A percentile compares a stretch with the other conserved stretches of the same genome.
Evolutionary conservation across 352 stramenopile genomes (phyloP).

Genomic region (Pythium scleroteichum): DNA sequence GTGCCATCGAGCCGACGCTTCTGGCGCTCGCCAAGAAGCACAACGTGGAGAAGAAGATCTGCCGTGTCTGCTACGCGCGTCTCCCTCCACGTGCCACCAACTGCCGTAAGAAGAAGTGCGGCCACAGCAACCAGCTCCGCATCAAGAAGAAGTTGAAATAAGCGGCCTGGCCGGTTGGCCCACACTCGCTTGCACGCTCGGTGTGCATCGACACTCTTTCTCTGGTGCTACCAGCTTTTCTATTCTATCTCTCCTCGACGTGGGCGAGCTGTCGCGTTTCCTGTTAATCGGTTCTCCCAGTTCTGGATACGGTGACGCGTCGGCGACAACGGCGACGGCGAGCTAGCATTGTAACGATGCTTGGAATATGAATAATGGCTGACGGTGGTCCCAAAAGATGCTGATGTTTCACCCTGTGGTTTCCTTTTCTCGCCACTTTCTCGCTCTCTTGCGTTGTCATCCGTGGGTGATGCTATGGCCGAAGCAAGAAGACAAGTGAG

Average conservation of each 20-base stretch:
- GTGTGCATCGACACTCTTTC: conserved; percentile 25
- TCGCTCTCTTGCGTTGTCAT: neutral
- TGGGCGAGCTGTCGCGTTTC: too few relatives aligned
- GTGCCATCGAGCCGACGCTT: conserved; percentile 96
- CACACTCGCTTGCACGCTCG: conserved; percentile 4
- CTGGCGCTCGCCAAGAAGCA: conserved; percentile 98
- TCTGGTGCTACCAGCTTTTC: conserved; percentile 21
- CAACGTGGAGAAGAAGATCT: conserved; percentile 99
- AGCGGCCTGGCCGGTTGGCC: conserved; percentile 14
- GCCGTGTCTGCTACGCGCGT: conserved; percentile 99
- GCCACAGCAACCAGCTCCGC: conserved; percentile 99
- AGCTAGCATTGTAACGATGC: conserved; percentile 15
- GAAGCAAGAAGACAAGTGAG: too few relatives aligned
- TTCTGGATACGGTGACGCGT: neutral
- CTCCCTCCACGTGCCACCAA: conserved; percentile 99
- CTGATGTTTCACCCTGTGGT: neutral
- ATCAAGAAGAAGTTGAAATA: conserved; percentile 99
- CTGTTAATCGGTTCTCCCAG: neutral
- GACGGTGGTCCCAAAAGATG: conserved; percentile 22
- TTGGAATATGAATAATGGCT: conserved; percentile 28
- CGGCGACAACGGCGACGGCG: neutral
- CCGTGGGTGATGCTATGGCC: too few relatives aligned
- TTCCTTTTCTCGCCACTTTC: neutral
- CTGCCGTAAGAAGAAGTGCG: conserved; percentile 99
- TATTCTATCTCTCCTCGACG: conserved; percentile 1